Base-by-base conservation (phyloP, 345 rosid species). In the Eucalyptus victrix region DNA sequence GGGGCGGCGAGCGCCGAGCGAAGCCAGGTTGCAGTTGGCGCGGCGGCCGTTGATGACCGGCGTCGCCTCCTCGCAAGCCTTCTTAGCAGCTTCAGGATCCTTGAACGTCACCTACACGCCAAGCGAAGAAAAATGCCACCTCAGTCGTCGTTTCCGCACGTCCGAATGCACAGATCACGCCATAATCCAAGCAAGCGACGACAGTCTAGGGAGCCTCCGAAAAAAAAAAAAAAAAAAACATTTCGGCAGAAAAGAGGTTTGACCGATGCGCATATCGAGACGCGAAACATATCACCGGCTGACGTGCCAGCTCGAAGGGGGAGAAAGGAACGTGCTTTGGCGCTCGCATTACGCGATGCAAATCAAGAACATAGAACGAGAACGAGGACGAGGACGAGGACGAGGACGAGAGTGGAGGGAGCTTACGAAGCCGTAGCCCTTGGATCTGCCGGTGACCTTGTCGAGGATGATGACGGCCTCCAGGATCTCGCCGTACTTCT, bases 391-490 rank as follows among this genome's bases (percentile, higher is more conserved):
- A 51, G 54, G 2, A 50, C 8, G 53, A 50, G 53, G 3, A 51
- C 9, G 56, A 44, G 7, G 13, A 37, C 23, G 88, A 65, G 40
- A 67, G 65, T 21, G 32, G 19, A 34, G 56, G 12, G 69, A 62
- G 50, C 95, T 91, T 90, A 98, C 99, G 89, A 98, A 98, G 86
- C 99, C 99, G 47, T 97, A 98, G 94, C 99, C 99, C 93, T 98
- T 98, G 96, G 99, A 98, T 91, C 99, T 94, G 85, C 97, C 98
- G 32, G 99, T 95, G 93, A 96, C 58, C 89, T 97, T 97, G 89
- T 98, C 99, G 86, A 96, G 96, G 91, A 98, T 98, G 88, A 98
- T 95, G 87, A 98, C 99, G 42, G 99, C 98, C 91, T 98, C 99
- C 87, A 98, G 90, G 93, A 98, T 98, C 65, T 97, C 96, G 86